Base-by-base conservation (phyloP, 2,329 filamentous ascomycete genomes). In the Talaromyces amestolkiae region DNA sequence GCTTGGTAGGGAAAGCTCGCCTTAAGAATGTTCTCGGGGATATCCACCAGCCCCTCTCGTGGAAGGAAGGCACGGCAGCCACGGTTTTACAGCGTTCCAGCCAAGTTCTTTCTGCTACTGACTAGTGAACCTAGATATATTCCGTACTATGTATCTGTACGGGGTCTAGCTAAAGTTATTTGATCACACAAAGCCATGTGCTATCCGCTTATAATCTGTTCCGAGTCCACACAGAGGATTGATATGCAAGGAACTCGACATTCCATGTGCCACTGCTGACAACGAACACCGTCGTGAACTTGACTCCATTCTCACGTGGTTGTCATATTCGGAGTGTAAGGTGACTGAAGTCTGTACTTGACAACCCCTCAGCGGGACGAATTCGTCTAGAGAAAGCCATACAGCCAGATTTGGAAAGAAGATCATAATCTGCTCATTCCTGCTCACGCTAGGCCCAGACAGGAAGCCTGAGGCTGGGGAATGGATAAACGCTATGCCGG, bases 351-450 rank as follows among this genome's bases (percentile, higher is more conserved):
- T 22, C 10, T 47, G 47, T 17, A 49, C 11, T 27, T 13, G 22
- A 49, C 3, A 7, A 7, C 11, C 11, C 2, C 3, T 47, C 45
- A 45, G 11, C 45, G 19, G 10, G 11, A 22, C 19, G 10, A 47
- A 24, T 7, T 24, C 45, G 45, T 47, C 45, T 6, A 2, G 13
- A 27, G 19, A 27, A 15, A 22, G 19, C 11, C 22, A 49, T 2
- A 49, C 27, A 31, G 27, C 5, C 27, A n/a, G 15, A 51, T 11
- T 2, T 37, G 15, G 15, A 31, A 31, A 10, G 24, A 17, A 49
- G 63, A 61, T n/a, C 41, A 63, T 60, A 75, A 75, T 74, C 59
- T 73, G 73, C 73, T 75, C 73, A 74, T 72, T 69, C 71, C 58
- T 72, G 68, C 73, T 72, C 73, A 71, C 45, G 59, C 64, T 61